These are phyloP conservation scores for Trichoderma erinaceum DNA, from an alignment of 495 filamentous ascomycete genomes.

Conservation along the genomic window DNA sequence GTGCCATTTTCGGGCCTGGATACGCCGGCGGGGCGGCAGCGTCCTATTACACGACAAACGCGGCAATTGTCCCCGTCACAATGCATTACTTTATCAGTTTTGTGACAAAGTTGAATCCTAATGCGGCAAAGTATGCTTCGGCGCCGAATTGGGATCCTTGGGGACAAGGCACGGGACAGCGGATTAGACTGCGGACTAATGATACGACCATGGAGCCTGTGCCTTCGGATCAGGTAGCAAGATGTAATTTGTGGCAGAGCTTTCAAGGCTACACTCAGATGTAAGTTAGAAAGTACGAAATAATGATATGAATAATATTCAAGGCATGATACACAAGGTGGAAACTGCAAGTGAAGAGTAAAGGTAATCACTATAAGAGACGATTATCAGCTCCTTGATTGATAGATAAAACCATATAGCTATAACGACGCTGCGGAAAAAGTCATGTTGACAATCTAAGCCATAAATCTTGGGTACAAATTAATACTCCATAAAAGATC, in stretches of 20 bases:
- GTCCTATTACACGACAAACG: slow-evolving; percentile 36
- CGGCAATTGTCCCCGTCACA: slow-evolving; percentile 27
- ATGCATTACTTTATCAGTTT: slow-evolving; percentile 42
- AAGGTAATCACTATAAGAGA: neutral
- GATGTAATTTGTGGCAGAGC: neutral
- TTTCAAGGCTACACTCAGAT: neutral
- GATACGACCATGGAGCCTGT: slow-evolving; percentile 16
- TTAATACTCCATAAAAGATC: neutral
- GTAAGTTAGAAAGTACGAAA: neutral
- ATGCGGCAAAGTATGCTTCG: slow-evolving; percentile 19
- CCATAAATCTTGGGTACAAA: too few relatives aligned
- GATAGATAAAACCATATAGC: too few relatives aligned
- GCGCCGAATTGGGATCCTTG: slow-evolving; percentile 32
- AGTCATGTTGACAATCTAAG: too few relatives aligned
- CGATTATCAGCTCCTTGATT: neutral
- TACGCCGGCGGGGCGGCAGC: slow-evolving; percentile 20
- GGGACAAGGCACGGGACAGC: slow-evolving; percentile 18
- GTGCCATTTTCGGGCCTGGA: slow-evolving; percentile 41
- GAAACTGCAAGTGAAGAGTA: neutral
- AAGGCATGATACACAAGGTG: neutral
- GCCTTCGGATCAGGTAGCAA: neutral
- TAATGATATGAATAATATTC: neutral
- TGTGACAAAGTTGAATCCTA: slow-evolving; percentile 34
- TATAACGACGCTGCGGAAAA: too few relatives aligned
- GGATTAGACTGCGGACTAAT: slow-evolving; percentile 32